A percentile compares a stretch with the other conserved stretches of the same genome.
Conservation (phyloP, 352 stramenopile genomes). For the Pythium angustatum region DNA sequence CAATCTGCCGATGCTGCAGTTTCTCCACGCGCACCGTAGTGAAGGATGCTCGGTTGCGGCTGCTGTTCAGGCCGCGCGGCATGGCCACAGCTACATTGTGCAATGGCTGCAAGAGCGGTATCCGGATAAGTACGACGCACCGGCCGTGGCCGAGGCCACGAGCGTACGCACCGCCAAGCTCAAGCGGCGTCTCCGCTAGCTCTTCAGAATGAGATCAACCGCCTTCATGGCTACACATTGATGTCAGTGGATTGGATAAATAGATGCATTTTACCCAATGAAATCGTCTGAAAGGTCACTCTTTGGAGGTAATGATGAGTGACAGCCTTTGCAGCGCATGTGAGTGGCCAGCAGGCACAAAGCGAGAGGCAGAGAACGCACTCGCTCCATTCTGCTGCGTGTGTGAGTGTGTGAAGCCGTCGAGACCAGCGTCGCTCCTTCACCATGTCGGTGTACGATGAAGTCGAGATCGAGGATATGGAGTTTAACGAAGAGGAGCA, state of each 20-base stretch:
- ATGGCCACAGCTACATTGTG: slow-evolving; percentile 27
- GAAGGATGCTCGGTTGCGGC: slow-evolving; percentile 20
- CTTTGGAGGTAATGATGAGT: not conserved
- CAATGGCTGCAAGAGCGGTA: slow-evolving; percentile 23
- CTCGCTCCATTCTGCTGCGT: not conserved
- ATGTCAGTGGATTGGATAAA: not conserved
- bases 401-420: not conserved
- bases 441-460: slow-evolving; percentile 94
- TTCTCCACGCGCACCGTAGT: slow-evolving; percentile 18
- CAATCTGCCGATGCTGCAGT: slow-evolving; percentile 15
- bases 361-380: not conserved
- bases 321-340: not conserved
- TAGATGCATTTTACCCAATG: slow-evolving; percentile 1
- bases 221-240: slow-evolving; percentile 9
- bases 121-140: slow-evolving; percentile 10
- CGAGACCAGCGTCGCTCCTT: not conserved
- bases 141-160: slow-evolving; percentile 5
- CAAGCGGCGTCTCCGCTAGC: not conserved
- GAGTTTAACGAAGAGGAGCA: slow-evolving; percentile 93
- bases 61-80: slow-evolving; percentile 13
- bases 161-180: slow-evolving; percentile 7
- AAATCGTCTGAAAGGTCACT: not conserved
- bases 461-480: slow-evolving; percentile 99
- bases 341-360: not conserved
- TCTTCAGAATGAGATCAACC: too few species aligned